Percentiles rank a stretch among this genome's conserved stretches.
These are phyloP conservation scores for Zancudomyces culisetae DNA, from an alignment of 371 early-diverging fungal genomes.

Conservation along the genomic window DNA sequence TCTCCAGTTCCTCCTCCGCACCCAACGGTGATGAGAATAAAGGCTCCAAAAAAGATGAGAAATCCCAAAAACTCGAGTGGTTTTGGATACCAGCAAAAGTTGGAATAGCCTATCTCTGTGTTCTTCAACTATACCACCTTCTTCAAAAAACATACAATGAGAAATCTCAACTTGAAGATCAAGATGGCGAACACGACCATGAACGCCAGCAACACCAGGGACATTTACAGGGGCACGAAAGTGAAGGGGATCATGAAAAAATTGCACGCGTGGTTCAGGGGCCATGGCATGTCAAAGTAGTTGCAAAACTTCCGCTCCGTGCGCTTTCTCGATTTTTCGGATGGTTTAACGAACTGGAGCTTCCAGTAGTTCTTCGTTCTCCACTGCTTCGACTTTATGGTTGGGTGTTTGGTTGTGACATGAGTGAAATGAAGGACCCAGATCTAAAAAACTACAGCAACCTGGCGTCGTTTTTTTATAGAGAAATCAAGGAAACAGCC, in stretches of 20 bases:
- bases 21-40: no score
- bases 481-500: conserved; percentile 54
- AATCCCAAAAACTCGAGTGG: no score
- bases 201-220: no score
- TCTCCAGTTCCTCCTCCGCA: no score
- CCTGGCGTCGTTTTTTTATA: conserved; percentile 76
- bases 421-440: conserved; percentile 78
- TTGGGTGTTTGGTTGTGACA: conserved; percentile 71
- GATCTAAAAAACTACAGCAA: conserved; percentile 61
- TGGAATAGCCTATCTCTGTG: conserved; percentile 56
- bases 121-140: conserved; percentile 37
- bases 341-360: conserved; percentile 51
- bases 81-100: conserved; percentile 54
- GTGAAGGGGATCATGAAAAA: no score
- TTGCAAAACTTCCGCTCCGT: conserved; percentile 69
- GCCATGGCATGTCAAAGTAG: conserved; percentile 76
- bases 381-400: conserved; percentile 61
- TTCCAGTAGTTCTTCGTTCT: conserved; percentile 56
- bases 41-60: no score
- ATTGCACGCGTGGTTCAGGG: no score
- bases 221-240: no score
- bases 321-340: conserved; percentile 82
- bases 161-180: no score
- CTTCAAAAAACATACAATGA: no score
- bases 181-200: no score